Evolutionary conservation across 495 filamentous ascomycete species (phyloP).

Genomic region (Oleoguttula mirabilis): DNA sequence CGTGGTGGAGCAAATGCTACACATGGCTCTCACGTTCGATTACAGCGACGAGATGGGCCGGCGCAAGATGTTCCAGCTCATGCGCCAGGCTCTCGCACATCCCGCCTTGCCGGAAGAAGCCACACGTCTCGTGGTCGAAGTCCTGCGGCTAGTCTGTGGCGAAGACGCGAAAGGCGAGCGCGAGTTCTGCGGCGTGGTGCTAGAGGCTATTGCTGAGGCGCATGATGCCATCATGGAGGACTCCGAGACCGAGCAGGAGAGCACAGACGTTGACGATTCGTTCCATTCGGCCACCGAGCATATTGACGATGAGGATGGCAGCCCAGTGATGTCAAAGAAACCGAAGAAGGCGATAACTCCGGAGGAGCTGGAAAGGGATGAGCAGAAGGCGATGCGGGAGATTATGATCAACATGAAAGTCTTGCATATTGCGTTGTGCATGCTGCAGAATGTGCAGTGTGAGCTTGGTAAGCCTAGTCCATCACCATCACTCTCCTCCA

Average conservation of each 20-base stretch:
- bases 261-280: conserved; percentile 52
- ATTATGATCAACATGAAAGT: conserved; percentile 98
- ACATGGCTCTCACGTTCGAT: conserved; percentile 82
- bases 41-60: conserved; percentile 92
- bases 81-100: conserved; percentile 72
- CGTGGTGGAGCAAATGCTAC: conserved; percentile 83
- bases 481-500: too few relatives aligned
- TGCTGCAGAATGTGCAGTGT: conserved; percentile 82
- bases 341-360: conserved; percentile 28
- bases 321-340: conserved; percentile 40
- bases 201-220: conserved; percentile 89
- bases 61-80: conserved; percentile 82
- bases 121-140: conserved; percentile 76
- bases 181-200: conserved; percentile 84
- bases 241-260: conserved; percentile 39
- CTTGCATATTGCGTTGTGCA: conserved; percentile 92
- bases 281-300: conserved; percentile 90
- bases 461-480: conserved; percentile 43
- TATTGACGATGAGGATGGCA: conserved; percentile 37
- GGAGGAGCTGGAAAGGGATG: conserved; percentile 41
- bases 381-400: conserved; percentile 70
- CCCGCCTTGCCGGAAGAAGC: conserved; percentile 84
- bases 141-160: conserved; percentile 68
- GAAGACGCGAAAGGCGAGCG: conserved; percentile 65
- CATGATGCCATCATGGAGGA: conserved; percentile 69